These are phyloP conservation scores for Lentinula guzmanii DNA, from an alignment of 768 basidiomycete species.

Conservation along the genomic window DNA sequence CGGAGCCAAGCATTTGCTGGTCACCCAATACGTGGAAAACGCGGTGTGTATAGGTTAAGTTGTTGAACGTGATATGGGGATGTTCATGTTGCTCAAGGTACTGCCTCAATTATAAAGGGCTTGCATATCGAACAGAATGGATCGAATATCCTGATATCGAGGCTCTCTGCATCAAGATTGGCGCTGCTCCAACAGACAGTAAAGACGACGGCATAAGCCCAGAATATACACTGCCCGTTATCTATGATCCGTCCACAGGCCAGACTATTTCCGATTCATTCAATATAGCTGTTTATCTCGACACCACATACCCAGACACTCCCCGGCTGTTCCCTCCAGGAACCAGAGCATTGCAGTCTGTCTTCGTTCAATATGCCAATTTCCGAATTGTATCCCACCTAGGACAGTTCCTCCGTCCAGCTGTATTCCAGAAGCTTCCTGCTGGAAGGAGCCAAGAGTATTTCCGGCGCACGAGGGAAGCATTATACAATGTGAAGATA, in stretches of 20 bases:
- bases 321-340: slow-evolving; percentile 25
- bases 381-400: slow-evolving; percentile 7
- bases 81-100: slow-evolving; percentile 9
- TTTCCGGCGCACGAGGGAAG: slow-evolving; percentile 27
- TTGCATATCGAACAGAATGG: slow-evolving; percentile 34
- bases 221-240: slow-evolving; percentile 33
- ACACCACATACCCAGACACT: slow-evolving; percentile 29
- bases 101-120: slow-evolving; percentile 21
- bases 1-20: slow-evolving; percentile 23
- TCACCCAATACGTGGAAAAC: slow-evolving; percentile 43
- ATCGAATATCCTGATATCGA: slow-evolving; percentile 35
- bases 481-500: slow-evolving; percentile 19
- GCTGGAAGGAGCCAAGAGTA: slow-evolving; percentile 23
- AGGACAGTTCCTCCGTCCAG: slow-evolving; percentile 11
- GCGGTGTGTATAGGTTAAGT: slow-evolving; percentile 19
- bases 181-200: slow-evolving; percentile 21
- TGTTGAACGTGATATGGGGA: background rate
- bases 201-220: slow-evolving; percentile 20
- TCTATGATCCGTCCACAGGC: slow-evolving; percentile 29
- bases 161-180: slow-evolving; percentile 24
- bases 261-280: slow-evolving; percentile 28
- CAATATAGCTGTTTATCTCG: slow-evolving; percentile 36
- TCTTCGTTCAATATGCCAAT: slow-evolving; percentile 3
- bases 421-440: slow-evolving; percentile 18
- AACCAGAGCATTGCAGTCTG: slow-evolving; percentile 13